These are phyloP conservation scores for Botryotinia globosa DNA, from an alignment of 2,329 filamentous ascomycete genomes.

Conservation along the genomic window DNA sequence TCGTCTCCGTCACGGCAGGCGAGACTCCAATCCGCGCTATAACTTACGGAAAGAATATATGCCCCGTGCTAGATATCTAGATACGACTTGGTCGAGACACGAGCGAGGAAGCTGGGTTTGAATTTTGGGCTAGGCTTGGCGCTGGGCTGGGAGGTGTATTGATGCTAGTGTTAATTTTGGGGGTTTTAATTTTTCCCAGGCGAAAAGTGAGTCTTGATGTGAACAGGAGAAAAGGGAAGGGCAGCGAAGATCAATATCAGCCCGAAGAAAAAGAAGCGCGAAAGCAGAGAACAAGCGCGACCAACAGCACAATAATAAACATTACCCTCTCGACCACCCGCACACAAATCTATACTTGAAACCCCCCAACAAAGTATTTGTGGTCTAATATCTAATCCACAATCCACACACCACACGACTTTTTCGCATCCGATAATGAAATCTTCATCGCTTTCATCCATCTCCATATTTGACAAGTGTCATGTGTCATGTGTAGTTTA, in stretches of 20 bases:
- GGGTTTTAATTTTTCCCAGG: neutral
- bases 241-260: fast-evolving
- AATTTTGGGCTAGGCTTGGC: neutral
- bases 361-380: fast-evolving
- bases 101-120: neutral
- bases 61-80: neutral
- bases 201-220: neutral
- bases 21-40: neutral
- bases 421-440: no score
- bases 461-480: no score
- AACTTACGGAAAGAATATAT: neutral
- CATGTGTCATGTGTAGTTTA: no score
- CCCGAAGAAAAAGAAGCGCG: no score
- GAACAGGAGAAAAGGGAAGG: neutral
- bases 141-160: neutral
- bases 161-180: fast-evolving
- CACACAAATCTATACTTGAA: no score
- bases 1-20: constrained; percentile 20
- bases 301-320: neutral
- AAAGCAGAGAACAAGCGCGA: neutral
- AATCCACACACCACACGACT: no score
- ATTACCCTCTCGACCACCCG: no score
- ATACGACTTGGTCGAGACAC: neutral
- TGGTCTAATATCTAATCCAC: fast-evolving
- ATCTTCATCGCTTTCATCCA: no score